Base-by-base conservation (phyloP, 495 filamentous ascomycete species). In the Penicillium angulare region DNA sequence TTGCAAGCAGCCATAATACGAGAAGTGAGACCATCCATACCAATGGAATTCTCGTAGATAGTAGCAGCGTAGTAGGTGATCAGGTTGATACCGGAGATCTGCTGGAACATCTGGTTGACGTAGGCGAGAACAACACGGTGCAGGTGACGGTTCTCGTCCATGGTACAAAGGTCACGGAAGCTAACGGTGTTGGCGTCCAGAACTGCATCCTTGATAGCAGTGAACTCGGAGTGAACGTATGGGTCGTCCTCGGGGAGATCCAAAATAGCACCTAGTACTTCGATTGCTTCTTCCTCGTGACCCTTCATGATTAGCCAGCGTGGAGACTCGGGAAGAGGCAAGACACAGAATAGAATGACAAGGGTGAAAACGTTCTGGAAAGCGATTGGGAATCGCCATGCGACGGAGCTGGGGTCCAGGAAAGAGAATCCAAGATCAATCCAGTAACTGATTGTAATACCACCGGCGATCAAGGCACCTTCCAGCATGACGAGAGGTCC, bases 91-190 rank as follows among this genome's bases (percentile, higher is more conserved):
- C 88, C 88, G 3, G 75, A 79, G 23, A 88, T 83, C 52, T 91
- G 86, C 55, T 89, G 86, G 68, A 88, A 88, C 73, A 87, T 79
- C 58, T 89, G 86, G 62, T 87, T 89, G 60, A 88, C 79, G 61
- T 88, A 87, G 40, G 80, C 87, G 33, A 90, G 74, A 12, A 84
- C 61, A 3, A 79, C 81, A 26, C 89, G 82, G 64, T 90, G 87
- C 50, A 92, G 79, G 62, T 89, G 85, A 20, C 88, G 80, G 58
- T 90, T 78, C 51, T 84, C 80, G 50, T 78, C 81, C 78, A 85
- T 86, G 34, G 80, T 86, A 66, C 90, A 86, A 20, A 85, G 73
- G 53, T 90, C 87, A 22, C 63, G 59, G 64, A 87, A 88, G 13
- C 72, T 76, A 33, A 81, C 82, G 59, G 80, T 76, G 12, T 77